These are phyloP conservation scores for Trichophyton benhamiae DNA, from an alignment of 2,329 filamentous ascomycete genomes.

Conservation along the genomic window DNA sequence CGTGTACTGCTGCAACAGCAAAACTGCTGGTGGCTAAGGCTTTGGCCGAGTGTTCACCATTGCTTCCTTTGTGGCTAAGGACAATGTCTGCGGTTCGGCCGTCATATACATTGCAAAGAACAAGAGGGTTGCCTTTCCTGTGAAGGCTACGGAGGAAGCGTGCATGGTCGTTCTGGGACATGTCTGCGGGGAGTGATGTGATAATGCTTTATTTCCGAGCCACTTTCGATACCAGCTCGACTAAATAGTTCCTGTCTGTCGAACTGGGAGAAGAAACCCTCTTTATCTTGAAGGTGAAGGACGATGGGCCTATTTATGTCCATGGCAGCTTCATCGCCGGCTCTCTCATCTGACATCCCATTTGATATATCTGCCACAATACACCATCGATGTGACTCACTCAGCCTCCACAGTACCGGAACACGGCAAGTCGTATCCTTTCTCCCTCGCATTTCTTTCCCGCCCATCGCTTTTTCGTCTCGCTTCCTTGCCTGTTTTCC, in stretches of 20 bases:
- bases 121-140: conserved; percentile 37
- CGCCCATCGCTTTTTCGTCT: background rate
- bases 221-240: too few species aligned
- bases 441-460: background rate
- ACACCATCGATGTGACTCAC: background rate
- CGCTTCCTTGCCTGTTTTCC: background rate
- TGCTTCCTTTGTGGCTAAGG: conserved; percentile 17
- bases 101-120: conserved; percentile 47
- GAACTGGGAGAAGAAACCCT: background rate
- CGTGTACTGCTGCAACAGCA: conserved; percentile 34
- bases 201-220: background rate
- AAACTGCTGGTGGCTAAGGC: conserved; percentile 36
- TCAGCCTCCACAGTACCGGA: background rate
- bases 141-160: conserved; percentile 35
- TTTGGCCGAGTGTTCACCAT: conserved; percentile 23
- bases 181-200: background rate
- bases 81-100: conserved; percentile 36
- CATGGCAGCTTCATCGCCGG: background rate
- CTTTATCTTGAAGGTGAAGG: background rate
- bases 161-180: conserved; percentile 13
- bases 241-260: background rate
- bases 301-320: background rate
- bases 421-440: background rate
- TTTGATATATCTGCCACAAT: background rate
- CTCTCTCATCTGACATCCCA: background rate